phyloP scores from a whole-genome alignment of 2,329 filamentous ascomycete genomes.

The Akanthomyces uredinophilus region DNA sequence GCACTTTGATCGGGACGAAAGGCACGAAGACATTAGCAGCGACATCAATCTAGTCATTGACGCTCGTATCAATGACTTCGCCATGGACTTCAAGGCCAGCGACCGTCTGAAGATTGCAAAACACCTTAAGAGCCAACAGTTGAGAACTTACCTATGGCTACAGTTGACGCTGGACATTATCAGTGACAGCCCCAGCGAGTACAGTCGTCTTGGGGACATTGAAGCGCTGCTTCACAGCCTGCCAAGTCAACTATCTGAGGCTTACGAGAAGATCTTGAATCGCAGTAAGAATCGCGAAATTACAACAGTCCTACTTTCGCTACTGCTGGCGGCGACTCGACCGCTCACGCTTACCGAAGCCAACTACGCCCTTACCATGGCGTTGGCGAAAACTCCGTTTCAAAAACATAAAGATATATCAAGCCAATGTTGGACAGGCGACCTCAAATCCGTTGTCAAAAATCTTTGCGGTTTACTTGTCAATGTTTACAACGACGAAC shows the following conservation, averaged over 20 bases:
- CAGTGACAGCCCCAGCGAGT: constrained; percentile 16
- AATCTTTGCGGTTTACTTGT: neutral
- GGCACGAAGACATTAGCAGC: neutral
- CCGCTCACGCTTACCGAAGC: neutral
- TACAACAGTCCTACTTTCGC: neutral
- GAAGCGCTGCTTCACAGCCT: constrained; percentile 15
- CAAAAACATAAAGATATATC: neutral
- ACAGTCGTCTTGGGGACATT: constrained; percentile 13
- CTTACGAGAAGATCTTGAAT: constrained; percentile 23
- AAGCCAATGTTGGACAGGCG: neutral
- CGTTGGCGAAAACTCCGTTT: neutral
- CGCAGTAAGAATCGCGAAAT: neutral
- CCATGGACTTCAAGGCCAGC: neutral
- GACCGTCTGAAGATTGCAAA: constrained; percentile 20
- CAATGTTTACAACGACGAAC: neutral
- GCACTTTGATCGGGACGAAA: neutral
- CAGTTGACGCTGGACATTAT: constrained; percentile 30
- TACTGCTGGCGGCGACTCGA: neutral
- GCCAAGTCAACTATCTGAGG: constrained; percentile 20
- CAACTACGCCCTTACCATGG: neutral
- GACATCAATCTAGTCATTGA: constrained; percentile 6
- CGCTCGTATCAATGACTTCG: neutral
- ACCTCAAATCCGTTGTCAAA: neutral
- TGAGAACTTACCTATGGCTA: constrained; percentile 38
- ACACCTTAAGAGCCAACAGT: constrained; percentile 24